phyloP scores from a whole-genome alignment of 257 asterid species.

The Craterostigma plantagineum region DNA sequence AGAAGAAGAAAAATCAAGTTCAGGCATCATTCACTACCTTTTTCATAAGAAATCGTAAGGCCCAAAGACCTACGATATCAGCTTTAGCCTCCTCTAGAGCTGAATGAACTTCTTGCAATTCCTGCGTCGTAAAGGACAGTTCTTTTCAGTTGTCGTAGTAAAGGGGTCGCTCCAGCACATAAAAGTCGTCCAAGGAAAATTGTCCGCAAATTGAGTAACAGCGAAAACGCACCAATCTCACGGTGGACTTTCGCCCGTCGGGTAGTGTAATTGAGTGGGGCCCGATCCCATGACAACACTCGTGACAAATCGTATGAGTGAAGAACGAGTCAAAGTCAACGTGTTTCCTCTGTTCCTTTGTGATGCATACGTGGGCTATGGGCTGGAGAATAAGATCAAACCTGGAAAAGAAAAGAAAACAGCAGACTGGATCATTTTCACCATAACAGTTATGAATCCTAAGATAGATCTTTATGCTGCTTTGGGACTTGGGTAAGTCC shows the following conservation, averaged over 20 bases:
- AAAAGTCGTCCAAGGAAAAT: background rate
- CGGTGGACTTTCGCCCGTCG: constrained; percentile 64
- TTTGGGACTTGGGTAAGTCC: background rate
- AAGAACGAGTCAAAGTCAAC: constrained; percentile 89
- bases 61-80: constrained; percentile 98
- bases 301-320: constrained; percentile 89
- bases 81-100: constrained; percentile 97
- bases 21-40: constrained; percentile 22
- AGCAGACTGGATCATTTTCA: background rate
- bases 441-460: background rate
- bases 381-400: constrained; percentile 89
- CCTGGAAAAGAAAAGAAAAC: constrained; percentile 45
- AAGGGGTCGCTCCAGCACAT: background rate
- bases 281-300: constrained; percentile 97
- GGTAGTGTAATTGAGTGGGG: constrained; percentile 88
- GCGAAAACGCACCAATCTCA: constrained; percentile 52
- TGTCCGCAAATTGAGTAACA: background rate
- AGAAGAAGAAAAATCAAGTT: too few species aligned
- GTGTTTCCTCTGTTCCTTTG: constrained; percentile 39
- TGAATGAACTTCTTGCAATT: constrained; percentile 92
- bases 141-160: too few species aligned
- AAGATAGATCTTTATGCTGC: background rate
- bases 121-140: constrained; percentile 37
- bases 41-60: constrained; percentile 61
- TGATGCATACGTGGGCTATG: constrained; percentile 57